Base-by-base conservation (phyloP, 2,329 filamentous ascomycete species). In the Ustilaginoidea virens region DNA sequence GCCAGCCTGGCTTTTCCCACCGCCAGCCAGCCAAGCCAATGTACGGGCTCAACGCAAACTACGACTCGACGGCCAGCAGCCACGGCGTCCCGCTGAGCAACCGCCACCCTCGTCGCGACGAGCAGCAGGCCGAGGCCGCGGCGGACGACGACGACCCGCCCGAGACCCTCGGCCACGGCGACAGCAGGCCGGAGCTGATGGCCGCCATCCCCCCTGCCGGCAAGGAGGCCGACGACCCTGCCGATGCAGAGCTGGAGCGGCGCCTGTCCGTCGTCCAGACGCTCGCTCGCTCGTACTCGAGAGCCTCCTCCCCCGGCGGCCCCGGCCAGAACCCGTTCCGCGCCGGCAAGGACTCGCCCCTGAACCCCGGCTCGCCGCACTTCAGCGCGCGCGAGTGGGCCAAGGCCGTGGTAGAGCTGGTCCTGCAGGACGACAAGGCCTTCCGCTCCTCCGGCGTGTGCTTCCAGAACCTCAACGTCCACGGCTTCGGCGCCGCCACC, bases 391-490 rank as follows among this genome's bases (percentile, higher is more conserved):
- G 60, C 27, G 56, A 60, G 24, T 79, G 74, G 74, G 66, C 68
- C 33, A 72, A 66, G 53, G 57, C 68, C 19, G 47, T 77, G 7
- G 63, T 72, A 18, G 58, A 60, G 35, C 51, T 69, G 35, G 56
- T 61, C 25, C 56, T 59, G 18, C 58, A 52, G 35, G 62, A 66
- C 33, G 73, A 68, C 29, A 56, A 60, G 37, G 46, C 52, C 10
- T 71, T 71, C 47, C 66, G 74, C 41, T 69, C 66, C 10, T 63
- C 69, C 1, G 76, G 77, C 26, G 60, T 82, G 25, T 61, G 64
- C 28, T 81, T 76, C 54, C 66, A 69, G 48, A 65, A 80, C 43
- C 56, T 82, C 32, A 79, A 69, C 35, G 72, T 80, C 5, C 70
- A 73, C 43, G 75, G 76, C 23, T 80, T 65, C 40, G 75, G 75